Conservation (phyloP, 2,329 filamentous ascomycete species). For the Fusarium devonianum region DNA sequence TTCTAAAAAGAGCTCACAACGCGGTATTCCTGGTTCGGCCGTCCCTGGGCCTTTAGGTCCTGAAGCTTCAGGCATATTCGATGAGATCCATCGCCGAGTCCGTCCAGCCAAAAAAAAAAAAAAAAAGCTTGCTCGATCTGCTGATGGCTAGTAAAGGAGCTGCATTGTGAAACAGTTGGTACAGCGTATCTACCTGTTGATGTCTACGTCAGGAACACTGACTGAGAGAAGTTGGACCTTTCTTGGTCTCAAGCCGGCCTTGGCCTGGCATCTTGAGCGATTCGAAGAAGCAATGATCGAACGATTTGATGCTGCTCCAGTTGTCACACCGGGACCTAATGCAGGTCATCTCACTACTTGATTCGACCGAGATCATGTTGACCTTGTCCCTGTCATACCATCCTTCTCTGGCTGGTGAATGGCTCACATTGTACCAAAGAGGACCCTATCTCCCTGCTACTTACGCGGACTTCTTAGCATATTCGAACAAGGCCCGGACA, state of each 20-base stretch:
- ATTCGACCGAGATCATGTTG: slow-evolving; percentile 1
- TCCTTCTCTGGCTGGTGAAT: not conserved
- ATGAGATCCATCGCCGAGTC: slow-evolving; percentile 3
- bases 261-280: not conserved
- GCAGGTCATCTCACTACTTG: slow-evolving; percentile 13
- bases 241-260: slow-evolving; percentile 12
- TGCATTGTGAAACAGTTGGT: too few relatives aligned
- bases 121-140: too few relatives aligned
- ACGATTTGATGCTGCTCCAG: slow-evolving; percentile 7
- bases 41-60: not conserved
- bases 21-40: too few relatives aligned
- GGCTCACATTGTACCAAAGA: not conserved
- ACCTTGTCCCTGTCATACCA: slow-evolving; percentile 8
- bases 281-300: slow-evolving; percentile 24
- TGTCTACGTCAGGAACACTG: not conserved
- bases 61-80: slow-evolving; percentile 1
- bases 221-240: not conserved
- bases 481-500: too few relatives aligned
- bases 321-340: slow-evolving; percentile 16
- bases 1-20: not conserved
- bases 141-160: too few relatives aligned
- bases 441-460: not conserved
- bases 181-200: slow-evolving; percentile 1
- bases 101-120: too few relatives aligned
- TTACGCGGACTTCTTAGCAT: not conserved